Conservation (phyloP, 2,329 filamentous ascomycete species). For the Sclerotinia borealis region DNA sequence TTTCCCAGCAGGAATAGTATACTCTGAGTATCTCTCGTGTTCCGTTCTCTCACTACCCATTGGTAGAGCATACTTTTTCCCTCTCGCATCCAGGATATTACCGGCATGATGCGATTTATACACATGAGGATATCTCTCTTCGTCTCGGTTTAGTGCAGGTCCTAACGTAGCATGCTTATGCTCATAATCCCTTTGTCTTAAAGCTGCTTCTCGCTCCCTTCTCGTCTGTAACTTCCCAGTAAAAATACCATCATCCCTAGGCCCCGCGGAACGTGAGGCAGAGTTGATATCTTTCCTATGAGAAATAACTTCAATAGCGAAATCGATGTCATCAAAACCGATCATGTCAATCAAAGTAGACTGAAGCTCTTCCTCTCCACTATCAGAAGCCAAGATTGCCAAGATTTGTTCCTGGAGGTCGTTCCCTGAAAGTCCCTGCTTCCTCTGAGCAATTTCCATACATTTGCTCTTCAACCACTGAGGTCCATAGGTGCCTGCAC, state of each 20-base stretch:
- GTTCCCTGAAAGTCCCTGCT: slow-evolving; percentile 59
- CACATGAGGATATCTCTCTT: slow-evolving; percentile 83
- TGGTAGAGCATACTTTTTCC: slow-evolving; percentile 78
- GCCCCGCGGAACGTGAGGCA: slow-evolving; percentile 34
- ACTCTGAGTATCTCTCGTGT: slow-evolving; percentile 77
- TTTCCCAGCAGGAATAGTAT: slow-evolving; percentile 74
- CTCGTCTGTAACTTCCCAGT: slow-evolving; percentile 59
- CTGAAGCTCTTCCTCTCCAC: slow-evolving; percentile 79
- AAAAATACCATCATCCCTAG: slow-evolving; percentile 39
- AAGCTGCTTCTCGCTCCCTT: slow-evolving; percentile 69
- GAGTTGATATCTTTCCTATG: slow-evolving; percentile 64
- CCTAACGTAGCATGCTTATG: slow-evolving; percentile 75
- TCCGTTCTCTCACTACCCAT: slow-evolving; percentile 66
- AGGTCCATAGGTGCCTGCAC: slow-evolving; percentile 42
- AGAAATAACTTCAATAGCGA: slow-evolving; percentile 84
- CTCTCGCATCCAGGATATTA: slow-evolving; percentile 74
- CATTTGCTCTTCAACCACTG: slow-evolving; percentile 71
- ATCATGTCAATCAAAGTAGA: slow-evolving; percentile 83
- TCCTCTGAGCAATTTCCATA: slow-evolving; percentile 54
- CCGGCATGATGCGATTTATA: slow-evolving; percentile 80
- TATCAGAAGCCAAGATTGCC: slow-evolving; percentile 63
- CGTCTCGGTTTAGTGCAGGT: slow-evolving; percentile 62
- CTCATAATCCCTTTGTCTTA: slow-evolving; percentile 69
- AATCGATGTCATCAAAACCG: slow-evolving; percentile 88
- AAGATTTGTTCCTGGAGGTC: slow-evolving; percentile 74